phyloP scores from a whole-genome alignment of 805 yeast species.

The Debaryomyces prosopidis region DNA sequence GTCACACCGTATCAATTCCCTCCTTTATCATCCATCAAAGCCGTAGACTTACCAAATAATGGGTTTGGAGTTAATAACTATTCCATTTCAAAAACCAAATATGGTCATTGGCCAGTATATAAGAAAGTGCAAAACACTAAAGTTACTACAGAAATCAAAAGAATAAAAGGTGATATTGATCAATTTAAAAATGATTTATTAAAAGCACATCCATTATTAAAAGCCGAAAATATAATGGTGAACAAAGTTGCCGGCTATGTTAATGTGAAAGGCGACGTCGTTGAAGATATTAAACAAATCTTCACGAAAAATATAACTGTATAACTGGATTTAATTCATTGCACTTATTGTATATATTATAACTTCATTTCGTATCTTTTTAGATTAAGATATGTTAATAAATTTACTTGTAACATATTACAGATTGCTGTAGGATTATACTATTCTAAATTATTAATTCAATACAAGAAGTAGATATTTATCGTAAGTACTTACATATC shows the following conservation, averaged over 20 bases:
- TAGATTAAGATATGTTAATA: background rate
- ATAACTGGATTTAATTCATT: background rate
- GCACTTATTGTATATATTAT: conserved; percentile 1
- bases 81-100: conserved; percentile 49
- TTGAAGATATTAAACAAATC: conserved; percentile 26
- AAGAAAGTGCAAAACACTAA: conserved; percentile 64
- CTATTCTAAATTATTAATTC: background rate
- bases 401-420: background rate
- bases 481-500: conserved; percentile 2
- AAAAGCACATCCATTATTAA: conserved; percentile 46
- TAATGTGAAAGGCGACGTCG: conserved; percentile 42
- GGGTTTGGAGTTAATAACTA: conserved; percentile 41
- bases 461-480: background rate
- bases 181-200: conserved; percentile 69
- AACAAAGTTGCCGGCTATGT: conserved; percentile 35
- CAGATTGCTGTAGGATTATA: background rate
- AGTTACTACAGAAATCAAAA: conserved; percentile 71
- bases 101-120: conserved; percentile 82
- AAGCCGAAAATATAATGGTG: conserved; percentile 36
- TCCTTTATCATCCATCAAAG: conserved; percentile 22
- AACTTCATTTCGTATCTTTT: background rate
- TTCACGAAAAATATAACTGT: conserved; percentile 18
- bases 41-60: conserved; percentile 27
- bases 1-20: conserved; percentile 29
- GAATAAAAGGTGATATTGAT: conserved; percentile 65